Conservation (phyloP, 2,329 filamentous ascomycete species). For the Aspergillus tanneri region DNA sequence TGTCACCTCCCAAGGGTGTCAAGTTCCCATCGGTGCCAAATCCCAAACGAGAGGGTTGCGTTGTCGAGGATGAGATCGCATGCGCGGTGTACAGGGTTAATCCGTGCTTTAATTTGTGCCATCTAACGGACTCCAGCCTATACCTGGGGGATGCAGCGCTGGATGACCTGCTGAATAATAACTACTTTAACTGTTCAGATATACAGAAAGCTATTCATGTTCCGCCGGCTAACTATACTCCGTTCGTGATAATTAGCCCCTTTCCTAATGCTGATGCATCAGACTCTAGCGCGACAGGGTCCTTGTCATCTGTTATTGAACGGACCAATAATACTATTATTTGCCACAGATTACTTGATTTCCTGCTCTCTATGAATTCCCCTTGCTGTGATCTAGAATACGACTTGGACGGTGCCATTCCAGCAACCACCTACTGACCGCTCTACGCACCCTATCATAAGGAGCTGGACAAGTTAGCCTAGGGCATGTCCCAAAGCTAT, state of each 20-base stretch:
- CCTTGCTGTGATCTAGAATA: constrained; percentile 72
- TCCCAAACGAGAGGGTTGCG: constrained; percentile 51
- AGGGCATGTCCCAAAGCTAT: constrained; percentile 46
- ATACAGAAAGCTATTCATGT: constrained; percentile 68
- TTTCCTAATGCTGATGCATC: constrained; percentile 54
- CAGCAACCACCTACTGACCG: constrained; percentile 58
- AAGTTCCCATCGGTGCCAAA: constrained; percentile 57
- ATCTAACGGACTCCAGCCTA: constrained; percentile 70
- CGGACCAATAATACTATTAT: constrained; percentile 70
- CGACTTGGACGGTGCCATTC: constrained; percentile 74
- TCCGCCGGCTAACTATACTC: constrained; percentile 45
- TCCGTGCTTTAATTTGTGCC: constrained; percentile 76
- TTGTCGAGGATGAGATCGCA: constrained; percentile 56
- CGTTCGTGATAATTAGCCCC: constrained; percentile 38
- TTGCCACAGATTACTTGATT: constrained; percentile 70
- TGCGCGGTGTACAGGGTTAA: constrained; percentile 60
- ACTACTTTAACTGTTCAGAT: constrained; percentile 70
- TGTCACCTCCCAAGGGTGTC: constrained; percentile 65
- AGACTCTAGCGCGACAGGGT: constrained; percentile 30
- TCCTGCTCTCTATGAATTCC: constrained; percentile 65
- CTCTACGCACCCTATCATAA: constrained; percentile 68
- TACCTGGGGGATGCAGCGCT: constrained; percentile 66
- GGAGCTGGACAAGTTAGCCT: constrained; percentile 22
- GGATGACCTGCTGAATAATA: constrained; percentile 57
- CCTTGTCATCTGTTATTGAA: constrained; percentile 69